Evolutionary conservation across 192 early-diverging fungal genomes (phyloP).

Genomic region (Gigaspora rosea): DNA sequence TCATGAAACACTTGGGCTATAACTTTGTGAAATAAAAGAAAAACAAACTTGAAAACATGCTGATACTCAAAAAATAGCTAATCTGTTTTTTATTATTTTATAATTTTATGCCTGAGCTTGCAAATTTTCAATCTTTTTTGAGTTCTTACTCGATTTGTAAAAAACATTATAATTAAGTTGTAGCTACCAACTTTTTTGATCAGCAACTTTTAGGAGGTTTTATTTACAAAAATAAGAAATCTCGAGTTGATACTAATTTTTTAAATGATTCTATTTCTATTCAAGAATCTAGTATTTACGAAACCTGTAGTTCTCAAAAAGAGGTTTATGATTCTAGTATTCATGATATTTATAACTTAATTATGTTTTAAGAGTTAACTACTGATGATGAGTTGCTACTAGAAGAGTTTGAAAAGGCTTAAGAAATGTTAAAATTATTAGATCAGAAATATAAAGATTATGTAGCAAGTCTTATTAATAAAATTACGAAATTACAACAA

Average conservation of each 20-base stretch:
- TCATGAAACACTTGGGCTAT: neutral
- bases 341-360: too few species aligned
- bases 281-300: too few species aligned
- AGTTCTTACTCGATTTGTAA: neutral
- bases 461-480: too few species aligned
- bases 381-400: too few species aligned
- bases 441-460: too few species aligned
- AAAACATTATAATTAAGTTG: constrained; percentile 19
- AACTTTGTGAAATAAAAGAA: constrained; percentile 12
- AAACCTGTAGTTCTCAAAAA: too few species aligned
- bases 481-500: too few species aligned
- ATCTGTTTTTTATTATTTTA: neutral
- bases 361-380: too few species aligned
- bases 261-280: neutral
- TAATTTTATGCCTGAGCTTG: neutral
- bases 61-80: neutral
- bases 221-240: neutral
- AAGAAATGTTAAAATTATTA: too few species aligned
- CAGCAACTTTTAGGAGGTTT: neutral
- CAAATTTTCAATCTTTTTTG: neutral
- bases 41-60: constrained; percentile 16
- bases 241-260: too few species aligned
- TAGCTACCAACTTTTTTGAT: constrained; percentile 3
- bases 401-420: too few species aligned
- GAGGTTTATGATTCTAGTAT: too few species aligned